These are phyloP conservation scores for Emergomyces orientalis DNA, from an alignment of 2,329 filamentous ascomycete species.

Conservation along the genomic window DNA sequence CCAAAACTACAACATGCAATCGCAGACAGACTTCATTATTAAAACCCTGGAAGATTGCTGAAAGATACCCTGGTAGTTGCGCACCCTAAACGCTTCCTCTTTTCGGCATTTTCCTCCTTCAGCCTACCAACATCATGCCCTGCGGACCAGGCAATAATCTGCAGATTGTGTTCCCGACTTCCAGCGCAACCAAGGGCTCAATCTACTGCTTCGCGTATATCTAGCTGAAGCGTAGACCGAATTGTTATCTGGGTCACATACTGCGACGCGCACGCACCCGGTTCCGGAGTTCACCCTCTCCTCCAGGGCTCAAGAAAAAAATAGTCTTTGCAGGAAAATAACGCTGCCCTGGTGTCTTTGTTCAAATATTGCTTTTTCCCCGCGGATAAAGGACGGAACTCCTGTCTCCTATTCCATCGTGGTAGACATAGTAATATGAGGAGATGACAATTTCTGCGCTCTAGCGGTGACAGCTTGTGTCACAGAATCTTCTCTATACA, in stretches of 20 bases:
- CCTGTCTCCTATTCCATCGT: neutral
- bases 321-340: neutral
- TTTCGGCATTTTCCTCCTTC: neutral
- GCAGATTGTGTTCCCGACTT: neutral
- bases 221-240: neutral
- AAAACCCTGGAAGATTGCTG: neutral
- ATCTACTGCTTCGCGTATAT: neutral
- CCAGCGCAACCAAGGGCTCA: no score
- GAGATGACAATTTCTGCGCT: neutral
- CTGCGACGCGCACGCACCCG: neutral
- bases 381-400: neutral
- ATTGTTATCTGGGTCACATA: neutral
- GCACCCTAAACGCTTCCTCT: neutral
- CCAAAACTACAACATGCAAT: neutral
- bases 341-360: neutral
- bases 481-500: neutral
- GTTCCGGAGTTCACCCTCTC: neutral
- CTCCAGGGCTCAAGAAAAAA: neutral
- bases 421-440: neutral
- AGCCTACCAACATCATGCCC: neutral
- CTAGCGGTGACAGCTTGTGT: neutral
- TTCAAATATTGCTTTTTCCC: neutral
- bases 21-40: neutral
- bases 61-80: neutral
- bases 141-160: no score